A percentile compares a stretch with the other conserved stretches of the same genome.
These are phyloP conservation scores for Veloporphyrellus conicus DNA, from an alignment of 1,284 basidiomycete species.

Conservation along the genomic window DNA sequence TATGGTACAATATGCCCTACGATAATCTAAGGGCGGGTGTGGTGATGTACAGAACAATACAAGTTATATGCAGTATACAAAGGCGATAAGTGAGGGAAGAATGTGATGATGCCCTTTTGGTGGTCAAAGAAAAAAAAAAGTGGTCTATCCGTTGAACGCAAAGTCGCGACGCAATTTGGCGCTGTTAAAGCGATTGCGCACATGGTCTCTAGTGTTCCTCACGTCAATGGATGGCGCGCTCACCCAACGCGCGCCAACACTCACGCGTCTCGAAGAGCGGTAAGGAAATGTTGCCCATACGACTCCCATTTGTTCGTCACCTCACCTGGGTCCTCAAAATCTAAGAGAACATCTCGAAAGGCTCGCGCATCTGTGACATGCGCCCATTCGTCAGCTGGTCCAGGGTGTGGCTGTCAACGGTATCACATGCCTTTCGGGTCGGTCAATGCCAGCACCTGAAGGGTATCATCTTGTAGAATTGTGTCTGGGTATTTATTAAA, in stretches of 20 bases:
- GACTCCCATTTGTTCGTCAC: conserved; percentile 21
- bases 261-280: conserved; percentile 21
- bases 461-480: conserved; percentile 27
- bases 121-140: too few relatives aligned
- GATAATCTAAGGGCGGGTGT: neutral
- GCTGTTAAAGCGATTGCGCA: conserved; percentile 15
- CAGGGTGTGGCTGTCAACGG: neutral
- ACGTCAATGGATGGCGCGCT: conserved; percentile 1
- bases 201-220: conserved; percentile 1
- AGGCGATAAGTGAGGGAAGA: neutral
- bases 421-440: conserved; percentile 18
- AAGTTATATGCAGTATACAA: conserved; percentile 12
- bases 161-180: conserved; percentile 20
- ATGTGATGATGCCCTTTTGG: neutral
- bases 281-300: conserved; percentile 23
- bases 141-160: conserved; percentile 23
- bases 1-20: conserved; percentile 14
- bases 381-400: conserved; percentile 5
- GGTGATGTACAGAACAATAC: conserved; percentile 5
- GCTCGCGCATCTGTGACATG: conserved; percentile 10
- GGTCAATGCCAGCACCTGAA: conserved; percentile 22
- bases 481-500: conserved; percentile 1
- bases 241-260: conserved; percentile 1
- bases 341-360: conserved; percentile 17
- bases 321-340: conserved; percentile 17